Conservation (phyloP, 2,329 filamentous ascomycete species). For the Juglanconis sp. region DNA sequence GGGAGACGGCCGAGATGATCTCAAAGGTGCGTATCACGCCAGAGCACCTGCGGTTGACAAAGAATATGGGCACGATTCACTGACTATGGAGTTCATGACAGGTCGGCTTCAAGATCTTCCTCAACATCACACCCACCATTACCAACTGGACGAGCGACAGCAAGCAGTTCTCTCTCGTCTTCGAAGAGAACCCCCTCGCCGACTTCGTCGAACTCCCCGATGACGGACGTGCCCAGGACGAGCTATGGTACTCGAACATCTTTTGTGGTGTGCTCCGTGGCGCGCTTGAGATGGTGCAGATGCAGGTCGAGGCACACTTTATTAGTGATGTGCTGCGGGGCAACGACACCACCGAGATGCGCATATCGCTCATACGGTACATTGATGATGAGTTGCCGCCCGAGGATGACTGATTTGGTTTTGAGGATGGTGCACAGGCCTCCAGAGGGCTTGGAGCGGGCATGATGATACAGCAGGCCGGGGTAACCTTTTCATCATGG, state of each 20-base stretch:
- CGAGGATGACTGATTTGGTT: conserved; percentile 74
- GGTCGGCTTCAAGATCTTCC: conserved; percentile 98
- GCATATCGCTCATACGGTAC: conserved; percentile 85
- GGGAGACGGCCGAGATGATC: conserved; percentile 95
- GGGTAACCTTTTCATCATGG: too few species aligned
- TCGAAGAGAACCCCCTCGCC: conserved; percentile 94
- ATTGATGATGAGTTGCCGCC: conserved; percentile 97
- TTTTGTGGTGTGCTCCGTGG: conserved; percentile 89
- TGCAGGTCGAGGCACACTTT: conserved; percentile 97
- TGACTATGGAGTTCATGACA: conserved; percentile 32
- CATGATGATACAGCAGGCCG: neutral
- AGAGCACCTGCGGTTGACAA: neutral
- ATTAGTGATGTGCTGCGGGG: conserved; percentile 89
- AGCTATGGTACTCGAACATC: conserved; percentile 98
- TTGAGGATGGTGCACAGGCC: neutral
- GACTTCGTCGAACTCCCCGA: conserved; percentile 98
- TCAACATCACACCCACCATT: conserved; percentile 91
- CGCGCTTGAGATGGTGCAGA: conserved; percentile 96
- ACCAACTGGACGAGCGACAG: conserved; percentile 95
- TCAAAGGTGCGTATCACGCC: conserved; percentile 63
- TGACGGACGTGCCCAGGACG: conserved; percentile 90
- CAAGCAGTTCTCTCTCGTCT: conserved; percentile 93
- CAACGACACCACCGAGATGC: conserved; percentile 96
- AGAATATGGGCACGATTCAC: neutral
- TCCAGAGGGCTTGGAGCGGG: neutral